phyloP scores from a whole-genome alignment of 2,329 filamentous ascomycete genomes.

The Lomentospora prolificans region DNA sequence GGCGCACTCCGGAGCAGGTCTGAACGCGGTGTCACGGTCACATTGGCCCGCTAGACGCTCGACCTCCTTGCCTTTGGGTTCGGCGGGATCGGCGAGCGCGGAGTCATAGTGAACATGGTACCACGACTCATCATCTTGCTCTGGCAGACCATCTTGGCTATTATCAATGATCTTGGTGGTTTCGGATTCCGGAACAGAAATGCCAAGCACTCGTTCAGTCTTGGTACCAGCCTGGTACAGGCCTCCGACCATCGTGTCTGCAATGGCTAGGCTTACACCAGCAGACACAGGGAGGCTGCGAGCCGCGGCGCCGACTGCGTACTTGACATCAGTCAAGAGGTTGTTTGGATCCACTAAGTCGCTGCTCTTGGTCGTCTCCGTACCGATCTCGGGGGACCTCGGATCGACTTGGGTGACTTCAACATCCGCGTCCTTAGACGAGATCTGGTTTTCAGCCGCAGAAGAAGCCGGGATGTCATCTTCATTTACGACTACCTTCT shows the following conservation, averaged over 20 bases:
- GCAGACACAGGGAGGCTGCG: too few relatives aligned
- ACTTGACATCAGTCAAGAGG: neutral
- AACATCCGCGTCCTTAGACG: neutral
- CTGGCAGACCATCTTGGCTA: neutral
- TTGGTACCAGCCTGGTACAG: too few relatives aligned
- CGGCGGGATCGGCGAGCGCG: neutral
- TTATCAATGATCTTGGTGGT: neutral
- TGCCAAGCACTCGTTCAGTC: neutral
- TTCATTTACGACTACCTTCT: neutral
- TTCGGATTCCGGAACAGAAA: neutral
- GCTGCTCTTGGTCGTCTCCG: neutral
- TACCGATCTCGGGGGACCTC: neutral
- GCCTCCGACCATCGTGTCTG: too few relatives aligned
- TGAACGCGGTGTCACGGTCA: neutral
- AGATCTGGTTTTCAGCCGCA: neutral
- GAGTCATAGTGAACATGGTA: neutral
- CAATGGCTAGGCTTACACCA: too few relatives aligned
- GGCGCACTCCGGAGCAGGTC: neutral
- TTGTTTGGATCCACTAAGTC: neutral
- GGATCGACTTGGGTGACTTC: neutral
- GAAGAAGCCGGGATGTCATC: neutral
- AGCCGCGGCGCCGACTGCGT: too few relatives aligned
- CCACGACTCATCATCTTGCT: neutral
- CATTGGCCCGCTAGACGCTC: neutral
- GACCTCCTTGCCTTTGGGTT: neutral